Evolutionary conservation across 2,329 filamentous ascomycete genomes (phyloP), one percentile per base, ranked within the genome.

Genomic region (Colletotrichum sojae): DNA sequence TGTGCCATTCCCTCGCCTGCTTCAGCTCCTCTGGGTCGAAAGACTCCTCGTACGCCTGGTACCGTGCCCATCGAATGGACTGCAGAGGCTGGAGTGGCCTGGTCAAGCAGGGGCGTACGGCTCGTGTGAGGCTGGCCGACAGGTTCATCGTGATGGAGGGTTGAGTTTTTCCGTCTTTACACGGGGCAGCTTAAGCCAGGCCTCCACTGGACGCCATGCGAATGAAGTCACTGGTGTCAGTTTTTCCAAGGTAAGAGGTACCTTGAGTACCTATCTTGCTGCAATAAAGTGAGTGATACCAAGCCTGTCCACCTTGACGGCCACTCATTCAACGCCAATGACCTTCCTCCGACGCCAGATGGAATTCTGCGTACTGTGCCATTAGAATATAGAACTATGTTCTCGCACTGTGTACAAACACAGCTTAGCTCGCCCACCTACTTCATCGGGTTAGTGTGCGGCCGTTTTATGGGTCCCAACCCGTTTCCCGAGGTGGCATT

Each of bases 1-100:
- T 73, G 55, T 81, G 81, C 88, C 88, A 90, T 69, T 77, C 78
- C 25, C 87, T 83, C 2, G 87, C 87, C 68, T 87, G 85, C 5
- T 78, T 75, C 39, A 90, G 75, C 6, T 85, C 81, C 2, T 85
- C 84, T 36, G 81, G 80, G 64, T 89, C 85, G n/a, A 88, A 79
- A 0, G 77, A 75, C 1, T 83, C 81, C 66, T 88, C 86, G 63
- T 83, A 85, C 1, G 86, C 84, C 57, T 84, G 80, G 64, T 85
- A 84, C 51, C 82, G 78, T 5, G 67, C 71, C 18, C 27, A 63
- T 3, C 73, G 70, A 6, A 54, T 12, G 46, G 51, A 16, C 6
- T 64, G 59, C 22, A 67, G 31, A 15, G 67, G 57, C 18, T 12
- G 22, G 22, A 48, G 16, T 52, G 54, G 43, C 12, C 18, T 65